Conservation (phyloP, 139 green algal species). For the Auxenochlorella pyrenoidosa region DNA sequence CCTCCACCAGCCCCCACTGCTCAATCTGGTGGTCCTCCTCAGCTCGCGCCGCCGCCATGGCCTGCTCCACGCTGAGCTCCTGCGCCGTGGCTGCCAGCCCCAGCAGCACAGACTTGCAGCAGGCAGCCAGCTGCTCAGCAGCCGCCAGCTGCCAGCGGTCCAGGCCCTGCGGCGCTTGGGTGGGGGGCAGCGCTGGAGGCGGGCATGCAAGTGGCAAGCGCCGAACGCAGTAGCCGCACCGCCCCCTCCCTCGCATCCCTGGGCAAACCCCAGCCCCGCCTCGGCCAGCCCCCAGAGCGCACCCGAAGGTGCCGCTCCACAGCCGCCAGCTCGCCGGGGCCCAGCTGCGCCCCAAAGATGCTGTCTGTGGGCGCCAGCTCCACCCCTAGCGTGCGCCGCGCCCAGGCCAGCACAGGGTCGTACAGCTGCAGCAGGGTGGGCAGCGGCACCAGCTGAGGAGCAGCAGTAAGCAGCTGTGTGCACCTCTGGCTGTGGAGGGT, state of each 20-base stretch:
- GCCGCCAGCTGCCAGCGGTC: slow-evolving; percentile 82
- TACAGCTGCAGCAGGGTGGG: slow-evolving; percentile 53
- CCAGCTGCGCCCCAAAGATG: slow-evolving; percentile 76
- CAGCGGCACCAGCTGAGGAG: not conserved
- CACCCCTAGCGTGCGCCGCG: slow-evolving; percentile 60
- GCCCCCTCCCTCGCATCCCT: too few relatives aligned
- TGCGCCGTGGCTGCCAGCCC: slow-evolving; percentile 77
- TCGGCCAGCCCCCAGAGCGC: not conserved
- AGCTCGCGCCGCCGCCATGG: slow-evolving; percentile 68
- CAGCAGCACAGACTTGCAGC: slow-evolving; percentile 88
- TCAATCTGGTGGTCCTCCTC: slow-evolving; percentile 89
- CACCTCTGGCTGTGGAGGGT: not conserved
- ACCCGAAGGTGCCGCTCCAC: slow-evolving; percentile 53
- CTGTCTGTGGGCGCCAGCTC: slow-evolving; percentile 52
- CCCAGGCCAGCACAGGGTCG: slow-evolving; percentile 76
- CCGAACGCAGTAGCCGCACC: not conserved
- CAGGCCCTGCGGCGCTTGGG: slow-evolving; percentile 45
- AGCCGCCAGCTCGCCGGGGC: slow-evolving; percentile 34
- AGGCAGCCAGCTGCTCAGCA: slow-evolving; percentile 73
- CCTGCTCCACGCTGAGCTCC: slow-evolving; percentile 62
- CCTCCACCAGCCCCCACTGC: slow-evolving; percentile 96
- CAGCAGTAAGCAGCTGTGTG: not conserved
- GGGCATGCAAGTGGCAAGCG: not conserved
- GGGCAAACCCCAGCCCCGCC: not conserved
- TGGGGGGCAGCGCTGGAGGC: not conserved